Percentiles rank a stretch among this genome's conserved stretches.
Evolutionary conservation across 2,329 filamentous ascomycete species (phyloP).

Genomic region (Fusarium sp.): DNA sequence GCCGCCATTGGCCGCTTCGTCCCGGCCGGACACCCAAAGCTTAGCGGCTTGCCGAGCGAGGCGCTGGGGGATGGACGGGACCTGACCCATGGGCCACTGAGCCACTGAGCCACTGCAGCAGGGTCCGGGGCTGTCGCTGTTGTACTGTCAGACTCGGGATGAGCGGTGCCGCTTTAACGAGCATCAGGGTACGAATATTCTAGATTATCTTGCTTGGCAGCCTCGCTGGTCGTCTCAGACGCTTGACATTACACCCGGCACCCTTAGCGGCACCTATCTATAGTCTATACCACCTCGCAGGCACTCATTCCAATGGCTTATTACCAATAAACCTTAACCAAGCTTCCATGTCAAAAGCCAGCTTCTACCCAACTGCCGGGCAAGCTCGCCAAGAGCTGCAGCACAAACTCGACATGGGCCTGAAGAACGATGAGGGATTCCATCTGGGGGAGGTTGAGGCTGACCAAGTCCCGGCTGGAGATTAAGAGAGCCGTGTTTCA

Average conservation of each 20-base stretch:
- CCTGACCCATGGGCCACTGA: slow-evolving; percentile 1
- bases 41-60: slow-evolving; percentile 45
- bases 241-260: neutral
- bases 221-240: slow-evolving; percentile 1
- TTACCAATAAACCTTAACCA: slow-evolving; percentile 42
- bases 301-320: slow-evolving; percentile 22
- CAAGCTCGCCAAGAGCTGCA: slow-evolving; percentile 28
- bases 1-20: slow-evolving; percentile 36
- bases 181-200: neutral
- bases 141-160: slow-evolving; percentile 9
- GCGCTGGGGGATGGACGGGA: slow-evolving; percentile 41
- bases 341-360: slow-evolving; percentile 41
- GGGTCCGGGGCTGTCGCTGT: neutral
- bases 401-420: slow-evolving; percentile 32
- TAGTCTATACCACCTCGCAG: neutral
- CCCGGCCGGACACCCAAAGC: slow-evolving; percentile 31
- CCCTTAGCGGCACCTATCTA: neutral
- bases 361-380: slow-evolving; percentile 31
- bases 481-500: slow-evolving; percentile 43
- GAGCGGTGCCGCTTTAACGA: slow-evolving; percentile 4
- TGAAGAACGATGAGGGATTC: slow-evolving; percentile 45
- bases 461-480: slow-evolving; percentile 30
- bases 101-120: neutral
- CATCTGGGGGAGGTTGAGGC: slow-evolving; percentile 45
- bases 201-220: neutral